These are phyloP conservation scores for Xylariaceae sp. DNA, from an alignment of 2,329 filamentous ascomycete genomes.

Conservation along the genomic window DNA sequence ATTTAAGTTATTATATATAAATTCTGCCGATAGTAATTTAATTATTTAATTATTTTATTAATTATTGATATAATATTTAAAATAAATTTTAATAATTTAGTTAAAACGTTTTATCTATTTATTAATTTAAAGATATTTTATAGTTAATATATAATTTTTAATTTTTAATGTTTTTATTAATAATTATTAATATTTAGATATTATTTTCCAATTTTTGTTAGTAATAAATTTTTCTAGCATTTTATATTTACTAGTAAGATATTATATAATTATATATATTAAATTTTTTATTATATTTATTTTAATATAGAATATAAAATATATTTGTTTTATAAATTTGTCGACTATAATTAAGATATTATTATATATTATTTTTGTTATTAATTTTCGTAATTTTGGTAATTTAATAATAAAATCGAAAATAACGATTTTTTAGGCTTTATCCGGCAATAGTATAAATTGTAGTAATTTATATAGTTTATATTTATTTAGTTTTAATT, in stretches of 20 bases:
- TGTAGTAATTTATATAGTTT: background rate
- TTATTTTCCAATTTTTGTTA: background rate
- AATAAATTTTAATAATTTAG: slow-evolving; percentile 11
- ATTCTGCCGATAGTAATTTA: slow-evolving; percentile 9
- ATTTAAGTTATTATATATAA: slow-evolving; percentile 12
- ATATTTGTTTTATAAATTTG: slow-evolving; percentile 3
- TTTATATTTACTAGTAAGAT: slow-evolving; percentile 7
- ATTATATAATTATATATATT: background rate
- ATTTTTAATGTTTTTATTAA: slow-evolving; percentile 5
- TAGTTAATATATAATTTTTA: slow-evolving; percentile 6
- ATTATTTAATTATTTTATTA: slow-evolving; percentile 10
- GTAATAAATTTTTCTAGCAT: slow-evolving; percentile 8
- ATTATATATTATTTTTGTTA: slow-evolving; percentile 3
- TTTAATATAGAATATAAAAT: background rate
- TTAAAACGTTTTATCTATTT: slow-evolving; percentile 9
- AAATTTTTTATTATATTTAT: slow-evolving; percentile 5
- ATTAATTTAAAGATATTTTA: slow-evolving; percentile 11
- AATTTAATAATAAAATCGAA: slow-evolving; percentile 1
- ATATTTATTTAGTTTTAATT: background rate
- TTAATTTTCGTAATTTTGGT: background rate
- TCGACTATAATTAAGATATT: slow-evolving; percentile 4
- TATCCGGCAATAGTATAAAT: background rate
- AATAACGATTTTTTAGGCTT: background rate
- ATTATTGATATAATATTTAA: slow-evolving; percentile 8
- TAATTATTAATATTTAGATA: slow-evolving; percentile 1